Evolutionary conservation across 2,329 filamentous ascomycete species (phyloP), one percentile per base, ranked within the genome.

Genomic region (Corynespora cassiicola): DNA sequence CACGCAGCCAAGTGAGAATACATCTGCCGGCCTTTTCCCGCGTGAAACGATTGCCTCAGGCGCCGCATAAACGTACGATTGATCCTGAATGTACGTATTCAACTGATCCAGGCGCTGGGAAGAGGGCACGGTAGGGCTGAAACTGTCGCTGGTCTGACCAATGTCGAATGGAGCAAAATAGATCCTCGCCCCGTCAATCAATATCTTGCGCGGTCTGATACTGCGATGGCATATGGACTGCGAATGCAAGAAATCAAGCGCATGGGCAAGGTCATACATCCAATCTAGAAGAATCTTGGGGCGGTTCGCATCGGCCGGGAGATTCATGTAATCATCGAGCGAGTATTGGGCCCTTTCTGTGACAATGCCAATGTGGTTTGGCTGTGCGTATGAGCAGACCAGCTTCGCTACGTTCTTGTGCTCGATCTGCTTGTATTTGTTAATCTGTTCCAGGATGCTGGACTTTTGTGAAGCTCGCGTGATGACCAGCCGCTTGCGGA

Each of bases 211-310:
- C 7, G 69, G 67, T 22, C 68, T 56, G 18, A 71, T 67, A 34
- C 49, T 58, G 9, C 64, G 57, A 39, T 71, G 68, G 20, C 56
- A 57, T n/a, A 70, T 62, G 1, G 60, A 60, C 14, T 64, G 63
- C 1, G 58, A 51, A 31, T 71, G 68, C 3, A 71, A 56, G 40
- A 66, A 68, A 8, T 68, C 66, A 6, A 71, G 33, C 1, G 63
- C 69, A 3, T 65, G 64, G 1, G 67, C 61, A 3, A 71, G 54
- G 34, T 71, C 68, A 35, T 63, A 57, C 61, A 71, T 69, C 68
- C 68, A 71, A 32, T 66, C 64, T 7, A 71, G 51, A 1, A 71
- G 54, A 6, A 64, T 35, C 21, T 64, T 60, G 2, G 66, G 51
- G 7, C 65, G 65, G 28, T 46, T 54, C 2, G 61, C 40, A 16